Base-by-base conservation (phyloP, 345 rosid species). In the Bruguiera sexangula region DNA sequence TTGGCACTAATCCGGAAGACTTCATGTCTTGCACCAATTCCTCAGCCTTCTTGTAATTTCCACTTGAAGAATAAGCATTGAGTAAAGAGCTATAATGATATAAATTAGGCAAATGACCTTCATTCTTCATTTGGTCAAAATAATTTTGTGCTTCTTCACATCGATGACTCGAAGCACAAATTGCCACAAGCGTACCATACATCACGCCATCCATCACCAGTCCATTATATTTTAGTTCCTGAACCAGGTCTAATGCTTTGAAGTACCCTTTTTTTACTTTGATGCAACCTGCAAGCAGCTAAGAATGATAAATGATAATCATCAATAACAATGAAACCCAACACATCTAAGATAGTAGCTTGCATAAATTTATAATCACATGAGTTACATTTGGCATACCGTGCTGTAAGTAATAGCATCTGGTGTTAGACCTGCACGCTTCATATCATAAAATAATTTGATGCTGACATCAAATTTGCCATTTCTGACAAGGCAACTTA, bases 251-350 rank as follows among this genome's bases (percentile, higher is more conserved):
- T 76, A 89, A 69, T 60, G 96, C 93, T 78, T 78, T 89, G 39
- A 86, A 61, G 69, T 84, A 90, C 63, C 97, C 90, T 71, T 86
- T 62, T 77, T 83, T 84, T 4, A 67, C 82, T 84, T 88, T 94
- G 68, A 87, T 88, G 81, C 86, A 91, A 81, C 97, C 97, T 82
- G 96, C 74, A 71, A 94, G 90, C 76, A 94, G 82, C 96, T 94
- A 79, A 69, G 50, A 69, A 80, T 66, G 73, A 66, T 75, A 80
- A 75, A 50, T 46, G 58, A 60, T 51, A 60, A 52, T 48, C 71
- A 75, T 48, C 73, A 62, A 72, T 48, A 60, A 67, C 24, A 43
- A 18, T 3, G 50, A 13, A 15, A 13, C 50, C 11, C 50, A 43
- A 43, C 50, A 43, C 50, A 43, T 13, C 50, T 43, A 43, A 11